These are phyloP conservation scores for Cyberlindnera galapagoensis DNA, from an alignment of 805 yeast genomes.

Conservation along the genomic window DNA sequence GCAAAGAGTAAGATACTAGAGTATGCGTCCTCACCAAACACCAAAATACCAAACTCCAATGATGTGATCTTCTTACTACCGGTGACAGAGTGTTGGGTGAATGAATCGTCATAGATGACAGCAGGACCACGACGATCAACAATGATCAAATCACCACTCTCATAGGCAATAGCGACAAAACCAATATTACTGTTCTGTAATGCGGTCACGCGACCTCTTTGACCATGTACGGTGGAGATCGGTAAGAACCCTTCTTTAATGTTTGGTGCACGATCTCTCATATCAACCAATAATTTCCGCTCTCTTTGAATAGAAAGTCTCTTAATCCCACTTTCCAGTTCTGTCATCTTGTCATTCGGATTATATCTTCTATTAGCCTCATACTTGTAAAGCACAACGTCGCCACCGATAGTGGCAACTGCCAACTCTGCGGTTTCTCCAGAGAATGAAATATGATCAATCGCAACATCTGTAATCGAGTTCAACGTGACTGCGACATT, in stretches of 20 bases:
- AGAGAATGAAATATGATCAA: slow-evolving; percentile 63
- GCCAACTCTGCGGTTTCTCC: slow-evolving; percentile 72
- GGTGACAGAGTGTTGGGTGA: slow-evolving; percentile 21
- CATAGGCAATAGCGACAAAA: slow-evolving; percentile 75
- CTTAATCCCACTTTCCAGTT: slow-evolving; percentile 26
- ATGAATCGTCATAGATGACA: slow-evolving; percentile 39
- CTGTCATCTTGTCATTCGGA: slow-evolving; percentile 29
- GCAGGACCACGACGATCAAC: slow-evolving; percentile 82
- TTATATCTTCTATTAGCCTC: slow-evolving; percentile 45
- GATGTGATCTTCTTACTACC: slow-evolving; percentile 39
- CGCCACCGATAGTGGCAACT: slow-evolving; percentile 61
- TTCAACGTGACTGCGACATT: slow-evolving; percentile 45
- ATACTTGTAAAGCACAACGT: slow-evolving; percentile 68
- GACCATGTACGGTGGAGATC: slow-evolving; percentile 36
- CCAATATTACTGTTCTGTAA: slow-evolving; percentile 70
- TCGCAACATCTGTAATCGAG: slow-evolving; percentile 37
- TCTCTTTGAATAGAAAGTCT: slow-evolving; percentile 23
- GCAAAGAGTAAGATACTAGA: slow-evolving; percentile 67
- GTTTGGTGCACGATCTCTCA: slow-evolving; percentile 48
- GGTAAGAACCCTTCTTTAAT: slow-evolving; percentile 61
- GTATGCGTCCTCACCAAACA: slow-evolving; percentile 56
- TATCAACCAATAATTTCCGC: slow-evolving; percentile 35
- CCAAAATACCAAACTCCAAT: slow-evolving; percentile 70
- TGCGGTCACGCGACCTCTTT: slow-evolving; percentile 47
- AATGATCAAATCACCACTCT: slow-evolving; percentile 65